Base-by-base conservation (phyloP, 2,329 filamentous ascomycete species). In the Fusarium sp. region DNA sequence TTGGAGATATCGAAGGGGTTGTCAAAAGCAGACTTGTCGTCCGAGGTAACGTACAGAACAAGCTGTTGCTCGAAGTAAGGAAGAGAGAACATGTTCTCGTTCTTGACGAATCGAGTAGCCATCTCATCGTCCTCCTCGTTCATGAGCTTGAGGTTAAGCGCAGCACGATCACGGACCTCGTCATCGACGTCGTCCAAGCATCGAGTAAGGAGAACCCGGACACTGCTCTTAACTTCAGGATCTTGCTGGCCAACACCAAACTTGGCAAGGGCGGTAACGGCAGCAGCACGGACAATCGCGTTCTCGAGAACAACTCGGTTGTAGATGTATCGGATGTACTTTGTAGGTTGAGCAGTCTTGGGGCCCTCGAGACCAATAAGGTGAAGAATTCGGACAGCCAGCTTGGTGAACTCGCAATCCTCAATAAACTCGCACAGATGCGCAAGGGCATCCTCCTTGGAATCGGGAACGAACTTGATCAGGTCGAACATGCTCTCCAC, bases 401-500 rank as follows among this genome's bases (percentile, higher is more conserved):
- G 87, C 83, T 99, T 99, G 28, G 96, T 98, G 80, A 98, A 99
- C 79, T 99, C 96, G 83, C 96, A 99, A 79, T 99, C 96, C 81
- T 99, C 96, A 70, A 99, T 99, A 78, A 99, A 99, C 79, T 99
- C 96, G 83, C 96, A 98, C 22, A 99, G 89, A 77, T 98, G 96
- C 15, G 95, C 93, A 49, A 99, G 89, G 19, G 96, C 95, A 71
- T 91, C 89, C 76, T 91, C 89, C 80, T 91, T 91, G 33, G 89
- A 90, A 63, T 98, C 96, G 2, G 96, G 96, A 5, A 99, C 95
- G 76, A 99, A 99, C 80, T 98, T 98, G 85, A 99, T 98, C 57
- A 99, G 84, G 76, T 99, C 96, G 77, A 99, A 98, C 91, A 99
- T 98, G 86, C 94, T 97, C 84, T 99, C 96, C 21, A 99, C 95